A percentile compares a stretch with the other conserved stretches of the same genome.
These are phyloP conservation scores for Aspergillus alliaceus DNA, from an alignment of 2,329 filamentous ascomycete species.

Conservation along the genomic window DNA sequence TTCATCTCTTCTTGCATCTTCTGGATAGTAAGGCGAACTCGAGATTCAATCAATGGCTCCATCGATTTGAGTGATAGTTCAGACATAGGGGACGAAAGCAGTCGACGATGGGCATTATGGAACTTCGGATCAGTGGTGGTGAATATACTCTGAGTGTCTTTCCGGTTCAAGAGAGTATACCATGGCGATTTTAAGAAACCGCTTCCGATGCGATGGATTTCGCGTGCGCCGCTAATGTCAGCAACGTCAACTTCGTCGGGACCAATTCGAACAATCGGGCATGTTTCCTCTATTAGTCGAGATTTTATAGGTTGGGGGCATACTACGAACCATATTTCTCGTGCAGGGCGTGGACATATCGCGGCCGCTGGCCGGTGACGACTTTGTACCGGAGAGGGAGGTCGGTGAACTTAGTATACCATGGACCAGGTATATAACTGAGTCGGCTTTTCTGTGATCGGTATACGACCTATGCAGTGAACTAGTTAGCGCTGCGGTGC, in stretches of 20 bases:
- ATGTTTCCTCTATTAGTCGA: constrained; percentile 9
- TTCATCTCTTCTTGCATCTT: constrained; percentile 48
- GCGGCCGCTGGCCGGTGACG: constrained; percentile 7
- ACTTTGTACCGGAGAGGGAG: constrained; percentile 7
- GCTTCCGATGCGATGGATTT: constrained; percentile 36
- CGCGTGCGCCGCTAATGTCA: constrained; percentile 32
- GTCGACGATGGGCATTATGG: constrained; percentile 29
- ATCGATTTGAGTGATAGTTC: constrained; percentile 39
- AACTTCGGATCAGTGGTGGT: constrained; percentile 40
- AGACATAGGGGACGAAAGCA: constrained; percentile 44
- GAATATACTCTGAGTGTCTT: constrained; percentile 39
- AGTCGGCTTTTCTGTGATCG: not conserved
- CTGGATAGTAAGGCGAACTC: constrained; percentile 42
- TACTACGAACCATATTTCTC: constrained; percentile 10
- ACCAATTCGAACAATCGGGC: constrained; percentile 30
- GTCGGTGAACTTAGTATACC: constrained; percentile 11
- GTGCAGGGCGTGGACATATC: constrained; percentile 17
- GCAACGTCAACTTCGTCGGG: constrained; percentile 36
- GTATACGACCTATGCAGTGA: not conserved
- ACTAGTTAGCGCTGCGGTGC: not conserved
- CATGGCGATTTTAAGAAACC: constrained; percentile 35
- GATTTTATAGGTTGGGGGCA: not conserved
- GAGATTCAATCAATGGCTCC: constrained; percentile 37
- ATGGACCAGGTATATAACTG: constrained; percentile 9
- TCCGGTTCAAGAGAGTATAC: constrained; percentile 27